Evolutionary conservation across 805 yeast genomes (phyloP), one percentile per base, ranked within the genome.

Genomic region (Yamadazyma takamatsuzukensis): DNA sequence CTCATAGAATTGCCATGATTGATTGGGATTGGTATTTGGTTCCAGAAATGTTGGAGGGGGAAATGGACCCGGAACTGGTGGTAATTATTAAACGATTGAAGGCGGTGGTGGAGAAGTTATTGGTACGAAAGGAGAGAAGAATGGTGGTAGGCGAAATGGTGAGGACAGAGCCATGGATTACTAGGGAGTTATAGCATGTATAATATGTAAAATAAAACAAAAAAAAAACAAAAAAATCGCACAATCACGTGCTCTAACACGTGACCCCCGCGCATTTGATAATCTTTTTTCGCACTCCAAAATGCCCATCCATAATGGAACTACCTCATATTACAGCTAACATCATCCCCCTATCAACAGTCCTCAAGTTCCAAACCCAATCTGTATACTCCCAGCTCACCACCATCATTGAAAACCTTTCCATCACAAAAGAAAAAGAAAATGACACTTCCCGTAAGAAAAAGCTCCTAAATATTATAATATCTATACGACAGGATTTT

Each of bases 1-100:
- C 95, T 0, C 96, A 90, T 56, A 66, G 97, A 35, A 93, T 90
- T 19, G 97, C 97, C 4, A 75, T 90, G 51, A 79, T 86, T 22
- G 93, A 85, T 40, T 93, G 98, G 98, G 72, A 71, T 22, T 90
- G 97, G 97, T 70, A 64, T 34, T 68, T 68, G 1, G 60, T 59
- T 5, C 33, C 41, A 9, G 53, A 54, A 8, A 24, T 48, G 25
- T 27, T 37, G 21, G 18, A 12, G 25, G 38, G 39, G 15, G 29
- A 33, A 1, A 24, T 15, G 1, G 15, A 46, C 3, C 42, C 44
- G 8, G 34, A 32, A 6, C 47, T 47, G 17, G 44, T 48, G 12
- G 11, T 13, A 3, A 48, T 56, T 3, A 37, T 59, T 15, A 18
- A 15, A 1, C 45, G 49, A 11, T 45, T 65, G 34, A 53, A 54